Conservation (phyloP, 805 yeast genomes). For the Yarrowia sp. region DNA sequence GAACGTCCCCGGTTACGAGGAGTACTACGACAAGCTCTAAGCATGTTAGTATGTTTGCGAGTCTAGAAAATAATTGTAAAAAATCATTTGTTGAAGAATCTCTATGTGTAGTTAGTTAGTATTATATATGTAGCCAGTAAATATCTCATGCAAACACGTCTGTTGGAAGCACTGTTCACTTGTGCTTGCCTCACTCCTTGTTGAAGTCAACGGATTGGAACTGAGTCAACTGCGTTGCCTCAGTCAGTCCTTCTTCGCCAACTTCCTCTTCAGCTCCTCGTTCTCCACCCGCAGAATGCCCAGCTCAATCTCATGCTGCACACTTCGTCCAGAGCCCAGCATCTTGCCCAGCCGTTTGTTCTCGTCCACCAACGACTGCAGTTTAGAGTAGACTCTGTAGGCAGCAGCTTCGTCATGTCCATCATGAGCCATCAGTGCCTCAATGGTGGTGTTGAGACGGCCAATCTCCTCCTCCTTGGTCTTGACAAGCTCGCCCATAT, state of each 20-base stretch:
- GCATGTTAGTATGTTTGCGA: constrained; percentile 26
- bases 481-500: constrained; percentile 3
- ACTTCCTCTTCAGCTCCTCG: not conserved
- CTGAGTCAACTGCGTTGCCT: not conserved
- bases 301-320: constrained; percentile 16
- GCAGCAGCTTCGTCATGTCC: not conserved
- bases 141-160: no score
- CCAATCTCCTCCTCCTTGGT: constrained; percentile 1
- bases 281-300: constrained; percentile 8
- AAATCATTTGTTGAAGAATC: constrained; percentile 17
- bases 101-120: no score
- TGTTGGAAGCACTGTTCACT: no score
- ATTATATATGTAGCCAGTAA: no score
- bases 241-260: not conserved
- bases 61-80: constrained; percentile 26
- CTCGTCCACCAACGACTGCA: not conserved
- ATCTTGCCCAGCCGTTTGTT: constrained; percentile 1
- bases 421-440: not conserved
- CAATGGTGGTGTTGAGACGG: not conserved
- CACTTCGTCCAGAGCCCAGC: not conserved
- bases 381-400: not conserved
- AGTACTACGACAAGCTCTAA: constrained; percentile 71
- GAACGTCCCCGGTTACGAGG: constrained; percentile 98
- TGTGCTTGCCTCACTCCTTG: no score
- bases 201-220: no score